Evolutionary conservation across 768 basidiomycete genomes (phyloP), one percentile per base, ranked within the genome.

Genomic region (Mycena epipterygia): DNA sequence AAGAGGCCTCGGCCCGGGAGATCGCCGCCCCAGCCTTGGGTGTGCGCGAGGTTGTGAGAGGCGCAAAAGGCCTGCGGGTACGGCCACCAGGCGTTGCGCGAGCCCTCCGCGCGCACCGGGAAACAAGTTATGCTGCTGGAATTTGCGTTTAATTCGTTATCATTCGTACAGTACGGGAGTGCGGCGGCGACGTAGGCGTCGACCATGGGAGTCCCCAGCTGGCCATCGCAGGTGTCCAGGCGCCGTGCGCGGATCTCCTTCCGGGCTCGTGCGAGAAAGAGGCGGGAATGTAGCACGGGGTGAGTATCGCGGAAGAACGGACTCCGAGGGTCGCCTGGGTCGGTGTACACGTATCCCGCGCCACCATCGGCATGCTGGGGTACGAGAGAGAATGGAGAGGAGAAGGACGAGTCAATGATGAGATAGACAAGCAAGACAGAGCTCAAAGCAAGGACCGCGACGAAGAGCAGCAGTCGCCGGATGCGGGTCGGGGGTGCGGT

Each of bases 291-390:
- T 16, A 73, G 56, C 55, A 61, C 72, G 11, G 72, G 72, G 59
- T 73, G 72, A 12, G 68, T 2, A 57, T 73, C 68, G 49, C 72
- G 72, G 68, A 73, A 73, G 59, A 60, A 73, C 29, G 72, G 72
- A 32, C 52, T 62, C 7, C 21, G 3, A 7, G 67, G 29, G 32
- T 60, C 67, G 46, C 48, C 64, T 4, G 48, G 11, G 2, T 30
- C 51, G 30, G 53, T 7, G 25, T 55, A 55, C 2, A 2, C 49
- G 19, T 51, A 48, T 9, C 19, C 46, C 7, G 12, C n/a, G 52
- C 33, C 29, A 6, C 7, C 52, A 33, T 19, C 27, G 6, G 17
- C 23, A 14, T 48, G 17, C 46, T 7, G 46, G 6, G 52, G n/a
- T 23, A 41, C 37, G 11, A 32, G 27, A 35, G 19, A 21, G 23